A percentile compares a stretch with the other conserved stretches of the same genome.
These are phyloP conservation scores for Chlorella sp. DNA, from an alignment of 139 green algal species.

Conservation along the genomic window DNA sequence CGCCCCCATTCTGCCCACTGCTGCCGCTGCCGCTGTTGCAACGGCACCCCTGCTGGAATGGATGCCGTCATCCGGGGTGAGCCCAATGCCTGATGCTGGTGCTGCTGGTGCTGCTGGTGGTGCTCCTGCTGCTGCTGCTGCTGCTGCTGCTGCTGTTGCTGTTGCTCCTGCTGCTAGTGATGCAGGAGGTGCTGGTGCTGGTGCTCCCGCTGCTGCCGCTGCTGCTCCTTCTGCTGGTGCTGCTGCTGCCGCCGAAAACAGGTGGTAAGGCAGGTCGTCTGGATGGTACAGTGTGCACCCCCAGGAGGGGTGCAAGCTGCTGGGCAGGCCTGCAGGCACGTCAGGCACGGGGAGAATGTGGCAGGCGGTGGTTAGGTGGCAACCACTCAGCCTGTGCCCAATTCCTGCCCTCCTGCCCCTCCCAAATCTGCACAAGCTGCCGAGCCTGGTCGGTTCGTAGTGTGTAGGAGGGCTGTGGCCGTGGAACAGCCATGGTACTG, in stretches of 20 bases:
- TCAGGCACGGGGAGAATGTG: not conserved
- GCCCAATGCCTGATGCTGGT: too few species aligned
- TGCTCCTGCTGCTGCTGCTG: not conserved
- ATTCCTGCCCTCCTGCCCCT: too few species aligned
- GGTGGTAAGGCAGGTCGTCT: conserved; percentile 64
- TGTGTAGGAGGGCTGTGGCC: too few species aligned
- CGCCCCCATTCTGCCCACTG: not conserved
- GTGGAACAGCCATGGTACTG: too few species aligned
- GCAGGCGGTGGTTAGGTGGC: not conserved
- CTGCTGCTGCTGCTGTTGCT: not conserved
- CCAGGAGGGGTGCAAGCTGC: conserved; percentile 41
- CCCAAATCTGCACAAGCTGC: too few species aligned
- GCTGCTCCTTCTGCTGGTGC: not conserved
- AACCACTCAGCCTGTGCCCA: too few species aligned
- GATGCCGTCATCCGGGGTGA: too few species aligned
- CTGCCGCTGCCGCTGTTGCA: too few species aligned
- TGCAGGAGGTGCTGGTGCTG: not conserved
- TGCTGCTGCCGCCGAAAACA: not conserved
- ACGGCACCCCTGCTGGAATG: too few species aligned
- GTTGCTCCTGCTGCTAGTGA: not conserved
- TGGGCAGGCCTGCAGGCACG: conserved; percentile 16
- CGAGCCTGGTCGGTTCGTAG: too few species aligned
- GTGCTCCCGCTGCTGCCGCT: not conserved
- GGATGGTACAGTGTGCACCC: conserved; percentile 67
- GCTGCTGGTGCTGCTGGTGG: not conserved